phyloP scores from a whole-genome alignment of 768 basidiomycete genomes.

The Crassisporium funariophilum region DNA sequence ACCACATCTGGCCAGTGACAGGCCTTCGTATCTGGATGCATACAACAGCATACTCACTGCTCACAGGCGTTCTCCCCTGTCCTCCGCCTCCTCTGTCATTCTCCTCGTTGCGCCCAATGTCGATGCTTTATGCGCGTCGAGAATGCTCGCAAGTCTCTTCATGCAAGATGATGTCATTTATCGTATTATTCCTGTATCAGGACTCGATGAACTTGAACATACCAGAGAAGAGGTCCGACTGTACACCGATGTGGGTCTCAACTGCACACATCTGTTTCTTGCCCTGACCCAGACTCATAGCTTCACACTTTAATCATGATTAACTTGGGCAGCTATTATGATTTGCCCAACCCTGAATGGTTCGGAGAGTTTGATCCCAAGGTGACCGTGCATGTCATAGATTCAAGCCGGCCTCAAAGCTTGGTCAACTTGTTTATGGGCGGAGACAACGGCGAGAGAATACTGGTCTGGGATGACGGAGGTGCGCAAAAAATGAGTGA shows the following conservation, averaged over 20 bases:
- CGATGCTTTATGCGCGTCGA: conserved; percentile 88
- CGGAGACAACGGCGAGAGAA: conserved; percentile 65
- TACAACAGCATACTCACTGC: conserved; percentile 72
- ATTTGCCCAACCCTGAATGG: conserved; percentile 74
- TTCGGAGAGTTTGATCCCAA: conserved; percentile 69
- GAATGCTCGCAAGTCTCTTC: conserved; percentile 87
- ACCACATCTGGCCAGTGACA: conserved; percentile 63
- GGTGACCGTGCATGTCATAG: conserved; percentile 88
- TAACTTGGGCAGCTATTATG: conserved; percentile 89
- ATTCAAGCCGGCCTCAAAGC: conserved; percentile 90
- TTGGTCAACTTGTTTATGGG: conserved; percentile 81
- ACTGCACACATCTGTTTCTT: background rate
- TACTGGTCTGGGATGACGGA: conserved; percentile 94
- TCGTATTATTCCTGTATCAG: conserved; percentile 86
- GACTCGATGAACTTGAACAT: conserved; percentile 72
- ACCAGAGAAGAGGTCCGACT: conserved; percentile 66
- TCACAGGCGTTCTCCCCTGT: conserved; percentile 71
- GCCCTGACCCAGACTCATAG: conserved; percentile 36
- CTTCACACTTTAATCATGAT: conserved; percentile 88
- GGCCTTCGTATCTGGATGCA: conserved; percentile 70
- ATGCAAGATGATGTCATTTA: conserved; percentile 94
- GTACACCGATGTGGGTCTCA: conserved; percentile 59
- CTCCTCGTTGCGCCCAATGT: conserved; percentile 89
- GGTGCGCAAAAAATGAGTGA: conserved; percentile 68
- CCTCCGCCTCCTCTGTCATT: conserved; percentile 81